These are phyloP conservation scores for Hyaloscypha hepaticicola DNA, from an alignment of 495 filamentous ascomycete species.

Conservation along the genomic window DNA sequence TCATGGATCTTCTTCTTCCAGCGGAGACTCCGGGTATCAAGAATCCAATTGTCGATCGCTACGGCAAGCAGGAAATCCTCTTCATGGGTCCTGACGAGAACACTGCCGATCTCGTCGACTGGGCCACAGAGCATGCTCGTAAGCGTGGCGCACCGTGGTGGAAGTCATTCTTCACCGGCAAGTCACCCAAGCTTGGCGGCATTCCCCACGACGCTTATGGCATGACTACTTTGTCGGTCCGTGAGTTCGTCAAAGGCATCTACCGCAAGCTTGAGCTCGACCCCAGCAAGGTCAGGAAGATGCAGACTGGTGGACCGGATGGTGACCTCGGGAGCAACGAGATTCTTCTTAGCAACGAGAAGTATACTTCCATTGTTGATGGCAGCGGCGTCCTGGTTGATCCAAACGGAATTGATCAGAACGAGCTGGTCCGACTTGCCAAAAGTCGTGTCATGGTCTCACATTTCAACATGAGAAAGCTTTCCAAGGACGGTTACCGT, in stretches of 20 bases:
- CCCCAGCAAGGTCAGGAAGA: conserved; percentile 76
- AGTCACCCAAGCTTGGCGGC: conserved; percentile 91
- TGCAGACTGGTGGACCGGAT: conserved; percentile 97
- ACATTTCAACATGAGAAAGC: conserved; percentile 79
- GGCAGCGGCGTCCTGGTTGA: conserved; percentile 94
- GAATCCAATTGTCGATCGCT: conserved; percentile 93
- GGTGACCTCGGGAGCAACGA: conserved; percentile 97
- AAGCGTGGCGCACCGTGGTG: conserved; percentile 91
- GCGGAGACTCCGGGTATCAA: conserved; percentile 95
- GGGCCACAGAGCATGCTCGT: conserved; percentile 94
- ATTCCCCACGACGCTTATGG: conserved; percentile 96
- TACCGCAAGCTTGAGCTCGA: conserved; percentile 93
- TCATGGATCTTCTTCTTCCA: conserved; percentile 88
- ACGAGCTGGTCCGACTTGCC: conserved; percentile 80
- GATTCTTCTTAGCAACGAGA: conserved; percentile 92
- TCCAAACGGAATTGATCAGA: conserved; percentile 80
- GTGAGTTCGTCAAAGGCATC: conserved; percentile 93
- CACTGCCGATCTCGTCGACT: conserved; percentile 94
- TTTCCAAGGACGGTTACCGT: conserved; percentile 85
- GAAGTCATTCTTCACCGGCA: conserved; percentile 99
- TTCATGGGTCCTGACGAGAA: conserved; percentile 99
- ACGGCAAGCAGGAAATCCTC: conserved; percentile 91
- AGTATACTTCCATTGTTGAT: conserved; percentile 90
- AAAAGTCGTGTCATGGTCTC: conserved; percentile 87
- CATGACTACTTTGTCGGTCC: conserved; percentile 96